Evolutionary conservation across 768 basidiomycete species (phyloP), one percentile per base, ranked within the genome.

Genomic region (Leccinum pellstonianum): DNA sequence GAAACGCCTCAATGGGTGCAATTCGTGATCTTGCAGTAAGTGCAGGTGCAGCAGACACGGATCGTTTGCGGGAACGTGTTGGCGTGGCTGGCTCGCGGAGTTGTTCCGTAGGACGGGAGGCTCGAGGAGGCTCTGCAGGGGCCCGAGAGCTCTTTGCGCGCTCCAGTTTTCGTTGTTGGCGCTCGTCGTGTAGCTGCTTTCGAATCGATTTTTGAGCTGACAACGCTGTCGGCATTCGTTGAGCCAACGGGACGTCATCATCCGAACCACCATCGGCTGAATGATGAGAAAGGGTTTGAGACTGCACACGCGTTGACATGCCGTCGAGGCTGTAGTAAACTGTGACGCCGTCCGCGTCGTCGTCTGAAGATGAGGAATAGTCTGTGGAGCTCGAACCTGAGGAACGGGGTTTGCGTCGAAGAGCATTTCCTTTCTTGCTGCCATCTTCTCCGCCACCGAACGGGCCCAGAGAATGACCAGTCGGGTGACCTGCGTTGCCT

Each of bases 181-280:
- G 77, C 70, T 93, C 90, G 62, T 88, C 84, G 38, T 80, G 80
- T 23, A 90, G 85, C 68, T 91, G 83, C 49, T 79, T 78, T 19
- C 91, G 83, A 56, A 96, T 90, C 5, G 88, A 86, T 65, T 84
- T 86, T 67, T 96, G 94, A 10, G 92, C 93, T 3, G 79, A 82
- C 59, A 96, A 74, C 4, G 94, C 94, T 1, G 86, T 87, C 4
- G 93, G 94, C 56, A 93, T 91, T 31, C 86, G 80, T 63, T 83
- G 85, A 3, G 93, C 94, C 15, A 96, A 80, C 1, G 94, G 94
- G 1, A 93, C 78, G 65, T 96, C 88, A 69, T 96, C 93, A 56
- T 91, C 86, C 41, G 81, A 79, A 31, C 74, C 74, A 33, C 71
- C 69, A 52, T 63, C 72, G 29, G 62, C 10, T 57, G 67, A 62